Percentiles rank a stretch among this genome's conserved stretches.
phyloP scores from a whole-genome alignment of 2,329 filamentous ascomycete genomes.

The Arachnomyces sp. region DNA sequence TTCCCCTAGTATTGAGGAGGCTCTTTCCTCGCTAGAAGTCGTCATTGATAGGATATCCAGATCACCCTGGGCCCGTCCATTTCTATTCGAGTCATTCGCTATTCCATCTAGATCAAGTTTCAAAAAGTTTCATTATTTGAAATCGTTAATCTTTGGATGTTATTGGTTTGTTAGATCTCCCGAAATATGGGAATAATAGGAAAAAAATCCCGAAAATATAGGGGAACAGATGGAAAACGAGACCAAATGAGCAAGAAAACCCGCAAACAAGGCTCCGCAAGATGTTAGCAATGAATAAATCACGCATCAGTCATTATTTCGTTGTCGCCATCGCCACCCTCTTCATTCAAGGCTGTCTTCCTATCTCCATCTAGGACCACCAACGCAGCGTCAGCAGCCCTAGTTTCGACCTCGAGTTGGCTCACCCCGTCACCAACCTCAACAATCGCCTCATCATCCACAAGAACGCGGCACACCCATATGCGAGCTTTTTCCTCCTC shows the following conservation, averaged over 20 bases:
- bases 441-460: slow-evolving; percentile 44
- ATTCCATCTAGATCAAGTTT: background rate
- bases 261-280: no score
- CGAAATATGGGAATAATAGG: no score
- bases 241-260: no score
- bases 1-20: no score
- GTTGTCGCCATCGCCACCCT: background rate
- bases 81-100: background rate
- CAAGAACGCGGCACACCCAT: slow-evolving; percentile 40
- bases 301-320: no score
- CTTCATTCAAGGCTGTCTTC: background rate
- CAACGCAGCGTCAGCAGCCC: slow-evolving; percentile 50
- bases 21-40: no score
- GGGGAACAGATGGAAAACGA: no score
- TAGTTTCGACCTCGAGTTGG: slow-evolving; percentile 48
- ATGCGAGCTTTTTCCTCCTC: slow-evolving; percentile 9
- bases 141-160: background rate
- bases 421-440: slow-evolving; percentile 41
- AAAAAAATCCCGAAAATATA: no score
- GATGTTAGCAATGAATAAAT: no score
- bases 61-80: background rate
- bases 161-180: no score
- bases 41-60: no score
- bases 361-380: slow-evolving; percentile 15
- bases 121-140: background rate